Evolutionary conservation across 2,329 filamentous ascomycete genomes (phyloP), one percentile per base, ranked within the genome.

Genomic region (Microdochium bolleyi): DNA sequence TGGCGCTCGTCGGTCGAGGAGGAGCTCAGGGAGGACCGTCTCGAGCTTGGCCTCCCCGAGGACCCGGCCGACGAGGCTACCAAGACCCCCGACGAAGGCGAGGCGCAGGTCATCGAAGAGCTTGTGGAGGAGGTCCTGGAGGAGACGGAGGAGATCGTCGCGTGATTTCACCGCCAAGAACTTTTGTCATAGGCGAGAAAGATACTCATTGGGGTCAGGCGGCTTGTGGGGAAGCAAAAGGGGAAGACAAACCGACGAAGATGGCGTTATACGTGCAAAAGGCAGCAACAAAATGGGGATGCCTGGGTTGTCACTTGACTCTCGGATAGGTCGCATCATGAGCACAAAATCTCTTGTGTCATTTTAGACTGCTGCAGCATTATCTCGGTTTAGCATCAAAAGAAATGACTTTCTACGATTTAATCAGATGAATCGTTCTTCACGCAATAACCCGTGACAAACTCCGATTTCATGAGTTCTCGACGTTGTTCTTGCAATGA

Each of bases 31-130:
- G 85, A 89, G 62, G 90, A 95, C 71, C 80, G 87, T 55, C 78
- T 80, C 51, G 82, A 75, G 7, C 71, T 83, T 48, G 88, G 87
- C 51, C 69, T 94, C 58, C 80, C 87, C 48, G 76, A 77, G 55
- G 78, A 89, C 60, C 81, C 80, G 32, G 77, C 84, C 51, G 83
- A 85, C 61, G 79, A 76, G 57, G 73, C 85, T 32, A 71, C 84
- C 56, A 79, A 82, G 61, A 73, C 80, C 66, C 76, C 76, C 16
- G 80, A 80, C 44, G 82, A 83, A 60, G 84, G 82, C 55, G 82
- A 88, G 70, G 88, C 88, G 58, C 76, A 82, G 63, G 84, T 95
- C 57, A 91, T 96, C 57, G 94, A 97, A 73, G 88, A 92, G 75
- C 87, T 89, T 61, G 84, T 89, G 59, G 87, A 90, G 73, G 92